Base-by-base conservation (phyloP, 169 alveolate species). In the Perkinsus marinus region DNA sequence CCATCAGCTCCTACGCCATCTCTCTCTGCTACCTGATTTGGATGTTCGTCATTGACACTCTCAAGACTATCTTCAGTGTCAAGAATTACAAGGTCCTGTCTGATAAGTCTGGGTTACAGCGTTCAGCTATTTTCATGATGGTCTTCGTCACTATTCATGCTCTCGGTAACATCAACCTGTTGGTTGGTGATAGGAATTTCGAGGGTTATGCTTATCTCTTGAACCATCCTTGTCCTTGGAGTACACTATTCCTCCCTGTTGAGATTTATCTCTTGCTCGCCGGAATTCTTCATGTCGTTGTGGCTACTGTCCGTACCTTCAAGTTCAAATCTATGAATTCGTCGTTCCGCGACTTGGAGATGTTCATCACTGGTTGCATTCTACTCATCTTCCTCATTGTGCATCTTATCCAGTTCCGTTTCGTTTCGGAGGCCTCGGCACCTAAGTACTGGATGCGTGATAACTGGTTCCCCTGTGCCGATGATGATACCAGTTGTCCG, bases 131-230 rank as follows among this genome's bases (percentile, higher is more conserved):
- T 43, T 37, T 92, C 90, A 90, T 92, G 90, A 57, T 92, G 79
- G 92, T 92, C 69, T 92, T 92, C 91, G 90, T 92, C n/a, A 92
- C 90, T 47, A 79, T 92, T 68, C 94, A 92, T 37, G 94, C 94
- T 0, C 92, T 92, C 26, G 94, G 94, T 6, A 92, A 92, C 90
- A 89, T 92, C 36, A 92, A 92, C 92, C 90, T 92, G 43, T 92
- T 92, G 92, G 46, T 41, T 39, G 92, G 39, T 39, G 26, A 34
- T 17, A 39, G 26, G 41, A 30, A n/a, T 17, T 19, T n/a, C 90
- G 39, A n/a, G 22, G 39, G 39, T 39, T 69, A 19, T 39, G 39
- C 41, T 39, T 34, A 34, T 39, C 26, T 69, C 90, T 10, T 41
- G 46, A 41, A 41, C 46, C 46, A 41, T 41, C 46, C 46, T 41